Conservation (phyloP, 2,329 filamentous ascomycete genomes). For the Pyricularia sp. region DNA sequence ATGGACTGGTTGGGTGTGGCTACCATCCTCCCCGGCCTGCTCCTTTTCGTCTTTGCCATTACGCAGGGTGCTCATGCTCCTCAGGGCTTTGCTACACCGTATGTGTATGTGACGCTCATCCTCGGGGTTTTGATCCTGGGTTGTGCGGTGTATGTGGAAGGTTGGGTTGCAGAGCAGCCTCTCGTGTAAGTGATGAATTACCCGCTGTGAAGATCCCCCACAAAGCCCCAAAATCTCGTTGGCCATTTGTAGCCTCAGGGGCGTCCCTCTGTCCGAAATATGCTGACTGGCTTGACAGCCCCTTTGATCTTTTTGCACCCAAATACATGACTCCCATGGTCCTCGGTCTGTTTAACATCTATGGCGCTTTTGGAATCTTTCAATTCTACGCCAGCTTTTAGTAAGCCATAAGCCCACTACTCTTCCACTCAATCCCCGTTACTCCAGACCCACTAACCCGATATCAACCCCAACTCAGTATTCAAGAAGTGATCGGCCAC, state of each 20-base stretch:
- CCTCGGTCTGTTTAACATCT: slow-evolving; percentile 53
- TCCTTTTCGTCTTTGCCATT: slow-evolving; percentile 65
- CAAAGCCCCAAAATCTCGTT: background rate
- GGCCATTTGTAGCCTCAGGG: background rate
- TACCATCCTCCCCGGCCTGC: slow-evolving; percentile 54
- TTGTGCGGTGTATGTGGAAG: slow-evolving; percentile 60
- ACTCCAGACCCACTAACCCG: background rate
- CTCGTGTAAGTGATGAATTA: slow-evolving; percentile 33
- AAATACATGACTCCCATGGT: slow-evolving; percentile 59
- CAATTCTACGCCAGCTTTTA: slow-evolving; percentile 63
- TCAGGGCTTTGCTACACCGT: slow-evolving; percentile 62
- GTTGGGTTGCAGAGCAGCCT: slow-evolving; percentile 58
- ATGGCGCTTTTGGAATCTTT: slow-evolving; percentile 60
- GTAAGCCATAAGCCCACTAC: slow-evolving; percentile 31
- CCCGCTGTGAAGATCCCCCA: background rate
- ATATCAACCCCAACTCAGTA: slow-evolving; percentile 28
- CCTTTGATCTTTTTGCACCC: slow-evolving; percentile 58
- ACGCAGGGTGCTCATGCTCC: slow-evolving; percentile 64
- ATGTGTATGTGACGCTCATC: slow-evolving; percentile 57
- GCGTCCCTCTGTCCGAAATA: background rate
- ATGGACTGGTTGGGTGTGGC: slow-evolving; percentile 63
- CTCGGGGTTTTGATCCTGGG: slow-evolving; percentile 51
- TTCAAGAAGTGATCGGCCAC: slow-evolving; percentile 50
- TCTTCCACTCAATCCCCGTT: too few species aligned
- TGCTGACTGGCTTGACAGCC: slow-evolving; percentile 19